A percentile compares a stretch with the other conserved stretches of the same genome.
These are phyloP conservation scores for Arctostaphylos glauca DNA, from an alignment of 148 eudicot species.

Conservation along the genomic window DNA sequence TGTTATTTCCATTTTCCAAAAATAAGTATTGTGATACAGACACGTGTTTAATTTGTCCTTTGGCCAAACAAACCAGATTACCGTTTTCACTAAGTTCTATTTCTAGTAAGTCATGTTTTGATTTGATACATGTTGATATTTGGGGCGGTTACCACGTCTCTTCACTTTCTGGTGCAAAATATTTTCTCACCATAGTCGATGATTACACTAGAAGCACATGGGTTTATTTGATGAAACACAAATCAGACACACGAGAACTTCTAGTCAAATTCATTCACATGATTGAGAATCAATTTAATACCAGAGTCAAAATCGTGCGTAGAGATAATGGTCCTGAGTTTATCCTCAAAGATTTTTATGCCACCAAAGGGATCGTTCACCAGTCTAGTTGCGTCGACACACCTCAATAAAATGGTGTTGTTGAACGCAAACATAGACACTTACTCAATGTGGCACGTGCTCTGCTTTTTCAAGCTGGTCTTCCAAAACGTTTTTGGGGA, in stretches of 20 bases:
- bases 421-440: too few relatives aligned
- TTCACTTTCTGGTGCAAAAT: too few relatives aligned
- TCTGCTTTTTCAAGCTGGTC: background rate
- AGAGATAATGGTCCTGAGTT: background rate
- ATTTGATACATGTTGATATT: constrained; percentile 13
- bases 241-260: background rate
- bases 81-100: constrained; percentile 5
- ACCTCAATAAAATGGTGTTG: too few relatives aligned
- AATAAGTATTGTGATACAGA: constrained; percentile 15
- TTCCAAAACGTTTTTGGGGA: background rate
- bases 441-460: too few relatives aligned
- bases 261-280: background rate
- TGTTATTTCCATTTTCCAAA: constrained; percentile 12
- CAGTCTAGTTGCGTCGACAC: background rate
- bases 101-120: background rate
- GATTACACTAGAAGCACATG: too few relatives aligned
- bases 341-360: background rate
- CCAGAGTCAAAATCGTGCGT: background rate
- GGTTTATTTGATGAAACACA: too few relatives aligned
- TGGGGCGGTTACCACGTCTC: too few relatives aligned
- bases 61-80: constrained; percentile 17
- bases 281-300: background rate
- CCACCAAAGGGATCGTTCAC: background rate
- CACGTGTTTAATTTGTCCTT: constrained; percentile 11
- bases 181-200: too few relatives aligned